A percentile compares a stretch with the other conserved stretches of the same genome.
Conservation (phyloP, 306 rosid genomes). For the Abrus pulchellus region DNA sequence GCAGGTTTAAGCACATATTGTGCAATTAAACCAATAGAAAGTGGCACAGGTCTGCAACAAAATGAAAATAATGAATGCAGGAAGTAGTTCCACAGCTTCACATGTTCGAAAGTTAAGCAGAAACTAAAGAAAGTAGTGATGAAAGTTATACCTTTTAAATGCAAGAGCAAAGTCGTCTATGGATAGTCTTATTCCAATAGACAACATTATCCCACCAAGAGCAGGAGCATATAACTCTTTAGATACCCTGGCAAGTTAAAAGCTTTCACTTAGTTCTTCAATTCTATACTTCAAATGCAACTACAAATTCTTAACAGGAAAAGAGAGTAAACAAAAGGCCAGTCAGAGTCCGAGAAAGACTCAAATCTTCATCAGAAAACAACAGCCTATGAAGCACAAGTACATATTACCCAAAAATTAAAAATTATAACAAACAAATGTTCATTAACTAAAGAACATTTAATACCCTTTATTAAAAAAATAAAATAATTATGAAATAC, state of each 20-base stretch:
- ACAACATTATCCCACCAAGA: slow-evolving; percentile 99
- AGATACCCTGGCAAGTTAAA: slow-evolving; percentile 81
- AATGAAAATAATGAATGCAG: slow-evolving; percentile 48
- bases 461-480: not conserved
- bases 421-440: not conserved
- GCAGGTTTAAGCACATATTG: slow-evolving; percentile 89
- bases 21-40: slow-evolving; percentile 77
- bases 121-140: slow-evolving; percentile 4
- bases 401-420: not conserved
- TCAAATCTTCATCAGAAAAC: not conserved
- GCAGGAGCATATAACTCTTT: slow-evolving; percentile 97
- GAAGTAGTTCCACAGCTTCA: slow-evolving; percentile 49
- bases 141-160: slow-evolving; percentile 69
- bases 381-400: slow-evolving; percentile 15
- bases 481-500: no score
- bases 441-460: not conserved
- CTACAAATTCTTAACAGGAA: slow-evolving; percentile 20
- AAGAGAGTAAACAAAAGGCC: slow-evolving; percentile 8
- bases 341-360: slow-evolving; percentile 14
- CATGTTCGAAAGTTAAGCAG: slow-evolving; percentile 19
- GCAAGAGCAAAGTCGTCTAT: slow-evolving; percentile 93
- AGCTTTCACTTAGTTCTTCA: slow-evolving; percentile 43
- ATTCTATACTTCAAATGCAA: slow-evolving; percentile 20
- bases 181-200: slow-evolving; percentile 92
- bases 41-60: slow-evolving; percentile 88